Conservation (phyloP, 2,329 filamentous ascomycete species). For the Clonostachys sp. region DNA sequence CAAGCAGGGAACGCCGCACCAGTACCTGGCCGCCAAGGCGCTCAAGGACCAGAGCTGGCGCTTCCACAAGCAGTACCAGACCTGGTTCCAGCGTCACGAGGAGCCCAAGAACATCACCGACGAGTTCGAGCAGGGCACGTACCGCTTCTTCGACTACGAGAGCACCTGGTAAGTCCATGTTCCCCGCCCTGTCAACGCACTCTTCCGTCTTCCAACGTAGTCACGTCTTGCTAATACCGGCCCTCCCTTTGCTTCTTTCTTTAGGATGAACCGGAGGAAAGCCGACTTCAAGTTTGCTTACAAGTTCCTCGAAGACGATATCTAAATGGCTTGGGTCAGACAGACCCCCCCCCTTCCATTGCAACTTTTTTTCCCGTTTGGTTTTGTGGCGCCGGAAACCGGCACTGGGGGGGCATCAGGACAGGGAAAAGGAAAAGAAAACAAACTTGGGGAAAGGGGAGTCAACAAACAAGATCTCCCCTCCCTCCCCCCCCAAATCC, state of each 20-base stretch:
- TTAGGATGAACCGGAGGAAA: slow-evolving; percentile 97
- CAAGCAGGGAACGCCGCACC: slow-evolving; percentile 91
- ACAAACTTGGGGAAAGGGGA: too few species aligned
- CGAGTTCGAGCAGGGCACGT: slow-evolving; percentile 97
- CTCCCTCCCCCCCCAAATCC: too few species aligned
- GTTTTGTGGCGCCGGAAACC: too few species aligned
- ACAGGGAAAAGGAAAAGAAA: too few species aligned
- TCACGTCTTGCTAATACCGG: background rate
- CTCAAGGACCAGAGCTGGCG: slow-evolving; percentile 98
- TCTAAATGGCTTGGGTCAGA: slow-evolving; percentile 32
- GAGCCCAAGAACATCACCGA: slow-evolving; percentile 98
- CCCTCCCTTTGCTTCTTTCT: too few species aligned
- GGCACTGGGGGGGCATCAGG: too few species aligned
- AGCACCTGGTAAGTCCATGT: slow-evolving; percentile 80
- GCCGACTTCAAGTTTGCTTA: slow-evolving; percentile 98
- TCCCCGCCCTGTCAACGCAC: background rate
- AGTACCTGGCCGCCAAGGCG: slow-evolving; percentile 93
- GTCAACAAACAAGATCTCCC: too few species aligned
- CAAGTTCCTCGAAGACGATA: slow-evolving; percentile 94
- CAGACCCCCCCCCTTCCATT: too few species aligned
- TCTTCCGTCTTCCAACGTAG: background rate
- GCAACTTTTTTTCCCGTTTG: too few species aligned
- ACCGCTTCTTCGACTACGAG: slow-evolving; percentile 99
- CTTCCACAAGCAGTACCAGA: slow-evolving; percentile 99
- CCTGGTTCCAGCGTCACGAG: slow-evolving; percentile 98